These are phyloP conservation scores for Pseudogymnoascus sp. DNA, from an alignment of 2,329 filamentous ascomycete species.

Conservation along the genomic window DNA sequence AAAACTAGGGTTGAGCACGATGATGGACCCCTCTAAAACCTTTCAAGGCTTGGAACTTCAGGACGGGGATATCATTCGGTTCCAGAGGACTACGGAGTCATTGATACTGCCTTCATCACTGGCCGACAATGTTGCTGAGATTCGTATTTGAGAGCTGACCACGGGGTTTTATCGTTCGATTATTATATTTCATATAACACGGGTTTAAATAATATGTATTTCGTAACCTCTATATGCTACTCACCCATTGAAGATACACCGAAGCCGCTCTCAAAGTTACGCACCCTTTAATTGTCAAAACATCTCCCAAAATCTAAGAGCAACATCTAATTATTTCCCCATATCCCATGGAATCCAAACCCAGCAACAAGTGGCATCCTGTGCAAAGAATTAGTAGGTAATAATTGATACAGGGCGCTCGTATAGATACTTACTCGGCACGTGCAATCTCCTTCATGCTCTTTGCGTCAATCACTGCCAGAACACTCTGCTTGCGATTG, in stretches of 20 bases:
- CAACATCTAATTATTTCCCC: background rate
- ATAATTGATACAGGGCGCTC: background rate
- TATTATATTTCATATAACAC: background rate
- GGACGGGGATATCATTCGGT: conserved; percentile 93
- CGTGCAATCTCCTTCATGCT: conserved; percentile 54
- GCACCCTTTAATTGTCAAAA: background rate
- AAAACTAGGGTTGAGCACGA: conserved; percentile 95
- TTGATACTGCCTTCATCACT: background rate
- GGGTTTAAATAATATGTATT: background rate
- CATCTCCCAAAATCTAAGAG: background rate
- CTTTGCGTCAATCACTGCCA: conserved; percentile 53
- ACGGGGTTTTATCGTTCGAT: background rate
- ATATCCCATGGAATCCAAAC: background rate
- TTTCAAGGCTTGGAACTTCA: conserved; percentile 88
- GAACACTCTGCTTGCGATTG: conserved; percentile 45
- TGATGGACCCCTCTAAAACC: conserved; percentile 82
- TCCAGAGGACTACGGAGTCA: conserved; percentile 53
- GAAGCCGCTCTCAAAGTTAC: background rate
- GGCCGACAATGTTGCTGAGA: background rate
- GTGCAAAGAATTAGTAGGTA: background rate
- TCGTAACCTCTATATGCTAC: background rate
- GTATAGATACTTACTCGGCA: conserved; percentile 46
- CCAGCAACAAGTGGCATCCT: conserved; percentile 1
- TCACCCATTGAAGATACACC: background rate
- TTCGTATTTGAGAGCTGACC: background rate